phyloP scores from a whole-genome alignment of 176 grass and related monocot species.

The Oryza meridionalis region DNA sequence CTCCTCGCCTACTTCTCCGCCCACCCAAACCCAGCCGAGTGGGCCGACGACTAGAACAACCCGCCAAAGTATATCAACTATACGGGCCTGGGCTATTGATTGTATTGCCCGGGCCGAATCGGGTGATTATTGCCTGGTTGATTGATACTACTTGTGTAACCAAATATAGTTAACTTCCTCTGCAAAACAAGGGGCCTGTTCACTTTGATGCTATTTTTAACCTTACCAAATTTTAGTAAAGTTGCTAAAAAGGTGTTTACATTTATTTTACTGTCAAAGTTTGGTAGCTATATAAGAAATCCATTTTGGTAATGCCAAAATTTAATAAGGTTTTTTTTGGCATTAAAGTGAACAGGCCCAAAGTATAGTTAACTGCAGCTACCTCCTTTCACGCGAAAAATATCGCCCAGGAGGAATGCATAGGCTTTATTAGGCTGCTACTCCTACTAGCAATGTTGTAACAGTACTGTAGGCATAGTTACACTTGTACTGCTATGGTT shows the following conservation, averaged over 20 bases:
- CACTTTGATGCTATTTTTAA: no score
- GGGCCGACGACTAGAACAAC: slow-evolving; percentile 44
- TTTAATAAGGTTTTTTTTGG: no score
- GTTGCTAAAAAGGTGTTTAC: no score
- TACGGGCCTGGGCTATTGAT: not conserved
- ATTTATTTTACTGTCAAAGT: no score
- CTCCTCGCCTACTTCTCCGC: slow-evolving; percentile 61
- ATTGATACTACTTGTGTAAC: not conserved
- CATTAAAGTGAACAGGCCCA: no score
- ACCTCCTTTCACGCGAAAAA: slow-evolving; percentile 20
- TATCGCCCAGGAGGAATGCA: slow-evolving; percentile 1
- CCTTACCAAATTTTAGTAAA: no score
- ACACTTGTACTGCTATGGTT: not conserved
- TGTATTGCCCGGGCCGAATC: not conserved
- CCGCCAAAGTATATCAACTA: not conserved
- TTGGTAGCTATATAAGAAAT: no score
- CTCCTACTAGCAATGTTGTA: not conserved
- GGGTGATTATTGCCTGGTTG: not conserved
- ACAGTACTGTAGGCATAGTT: not conserved
- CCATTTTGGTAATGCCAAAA: no score
- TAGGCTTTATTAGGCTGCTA: not conserved
- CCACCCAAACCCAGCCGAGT: slow-evolving; percentile 42
- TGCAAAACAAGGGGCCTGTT: not conserved
- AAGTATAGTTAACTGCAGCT: slow-evolving; percentile 13
- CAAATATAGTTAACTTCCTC: not conserved